Base-by-base conservation (phyloP, 164 flowering plant genomes). In the Aristolochia californica region DNA sequence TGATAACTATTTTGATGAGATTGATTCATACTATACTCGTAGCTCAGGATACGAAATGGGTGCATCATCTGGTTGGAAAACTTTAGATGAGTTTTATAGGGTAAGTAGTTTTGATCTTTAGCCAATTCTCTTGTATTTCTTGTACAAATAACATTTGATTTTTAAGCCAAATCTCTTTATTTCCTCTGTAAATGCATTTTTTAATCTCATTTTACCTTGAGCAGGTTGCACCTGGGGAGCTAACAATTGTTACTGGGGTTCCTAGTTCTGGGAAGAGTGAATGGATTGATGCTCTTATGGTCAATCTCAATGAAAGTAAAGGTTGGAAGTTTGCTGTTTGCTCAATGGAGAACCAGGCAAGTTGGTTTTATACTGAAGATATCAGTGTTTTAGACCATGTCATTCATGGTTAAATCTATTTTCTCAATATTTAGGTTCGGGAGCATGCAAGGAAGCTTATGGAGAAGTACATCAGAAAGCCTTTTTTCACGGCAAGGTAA, bases 231-330 rank as follows among this genome's bases (percentile, higher is more conserved):
- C 99, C 97, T 17, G 99, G 99, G 23, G 99, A 94, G 72, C 70
- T 94, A 62, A 87, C 99, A 14, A 60, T 94, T 49, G 86, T 94
- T 24, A 87, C 91, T 20, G 99, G 99, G 62, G 93, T 94, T 70
- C 99, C 99, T 17, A 94, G 88, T 75, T 90, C 99, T 0, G 99
- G 99, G 45, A 94, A 94, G 83, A 94, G 99, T 71, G 97, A 94
- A 75, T 94, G 99, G 99, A 94, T 94, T 74, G 99, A 94, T 76
- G 96, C 99, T 59, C 84, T 94, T 11, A 68, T 90, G 65, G 84
- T 91, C 78, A 94, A 94, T 73, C 72, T 94, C 53, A 87, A 84
- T 69, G 69, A 61, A 56, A 75, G 64, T 57, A 75, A 53, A 62
- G 96, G 84, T 11, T 94, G 97, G 97, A 85, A 69, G 55, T 94